Base-by-base conservation (phyloP, 306 rosid species). In the Trifolium repens region DNA sequence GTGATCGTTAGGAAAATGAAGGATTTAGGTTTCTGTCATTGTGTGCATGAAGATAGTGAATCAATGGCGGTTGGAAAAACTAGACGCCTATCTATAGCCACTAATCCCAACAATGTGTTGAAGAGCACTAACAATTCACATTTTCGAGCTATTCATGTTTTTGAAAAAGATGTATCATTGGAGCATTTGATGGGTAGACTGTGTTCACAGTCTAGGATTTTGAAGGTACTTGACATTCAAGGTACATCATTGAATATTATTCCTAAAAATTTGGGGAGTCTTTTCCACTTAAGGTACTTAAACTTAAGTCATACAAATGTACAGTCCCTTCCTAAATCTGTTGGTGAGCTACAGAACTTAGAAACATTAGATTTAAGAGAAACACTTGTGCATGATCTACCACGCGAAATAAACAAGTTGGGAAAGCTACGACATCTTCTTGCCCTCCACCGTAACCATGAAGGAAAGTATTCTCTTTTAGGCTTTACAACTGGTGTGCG, bases 321-420 rank as follows among this genome's bases (percentile, higher is more conserved):
- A n/a, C 50, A 37, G 32, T 2, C 3, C 39, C 69, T 64, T 5
- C 69, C 69, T 64, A 64, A 64, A 64, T 39, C 69, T 9, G n/a
- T 64, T 64, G 69, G 69, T 17, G 32, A 64, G n/a, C 69, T 64
- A 64, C 49, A 64, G 0, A 64, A 64, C 50, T 64, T 64, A 17
- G 69, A 64, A 34, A 64, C 69, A 16, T 64, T 64, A 15, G 69
- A 64, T 40, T 37, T 64, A 40, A 39, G 69, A 64, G n/a, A 39
- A 39, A 64, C 69, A 39, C 50, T 64, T 16, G 69, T 64, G 49
- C 50, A 9, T 9, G 69, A 64, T 1, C 1, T 64, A 16, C 69
- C 69, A 64, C 17, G 32, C 16, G 69, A 64, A 64, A 64, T 64
- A 64, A 64, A 17, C 11, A 64, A 64, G 47, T 16, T 64, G n/a